Conservation (phyloP, 2,329 filamentous ascomycete genomes). For the Zasmidium angulare region DNA sequence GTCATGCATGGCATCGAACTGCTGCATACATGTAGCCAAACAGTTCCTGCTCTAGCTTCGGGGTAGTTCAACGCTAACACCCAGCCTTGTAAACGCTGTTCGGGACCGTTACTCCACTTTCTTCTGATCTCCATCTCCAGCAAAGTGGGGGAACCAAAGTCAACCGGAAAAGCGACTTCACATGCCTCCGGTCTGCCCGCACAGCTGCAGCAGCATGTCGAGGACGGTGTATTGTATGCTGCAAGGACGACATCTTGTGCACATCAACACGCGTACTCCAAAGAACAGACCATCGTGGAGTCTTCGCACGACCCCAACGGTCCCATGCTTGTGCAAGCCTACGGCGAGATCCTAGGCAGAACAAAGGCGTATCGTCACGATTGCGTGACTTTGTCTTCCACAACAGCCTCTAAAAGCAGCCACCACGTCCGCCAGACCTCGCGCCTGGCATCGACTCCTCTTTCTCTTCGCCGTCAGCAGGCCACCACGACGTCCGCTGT, state of each 20-base stretch:
- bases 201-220: no score
- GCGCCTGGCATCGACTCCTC: neutral
- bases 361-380: no score
- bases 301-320: neutral
- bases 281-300: neutral
- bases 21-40: no score
- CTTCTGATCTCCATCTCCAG: neutral
- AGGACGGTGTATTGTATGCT: no score
- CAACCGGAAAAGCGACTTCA: no score
- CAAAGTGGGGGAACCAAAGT: neutral
- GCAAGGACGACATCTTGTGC: neutral
- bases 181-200: no score
- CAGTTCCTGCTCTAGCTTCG: neutral
- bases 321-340: no score
- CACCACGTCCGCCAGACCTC: neutral
- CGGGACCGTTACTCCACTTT: neutral
- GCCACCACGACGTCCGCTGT: neutral
- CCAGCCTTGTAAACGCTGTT: neutral
- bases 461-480: neutral
- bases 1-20: no score
- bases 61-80: neutral
- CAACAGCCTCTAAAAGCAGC: neutral
- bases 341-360: no score
- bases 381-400: neutral
- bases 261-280: neutral